Evolutionary conservation across 2,329 filamentous ascomycete genomes (phyloP), one percentile per base, ranked within the genome.

Genomic region (Dactylellina parvicollis): DNA sequence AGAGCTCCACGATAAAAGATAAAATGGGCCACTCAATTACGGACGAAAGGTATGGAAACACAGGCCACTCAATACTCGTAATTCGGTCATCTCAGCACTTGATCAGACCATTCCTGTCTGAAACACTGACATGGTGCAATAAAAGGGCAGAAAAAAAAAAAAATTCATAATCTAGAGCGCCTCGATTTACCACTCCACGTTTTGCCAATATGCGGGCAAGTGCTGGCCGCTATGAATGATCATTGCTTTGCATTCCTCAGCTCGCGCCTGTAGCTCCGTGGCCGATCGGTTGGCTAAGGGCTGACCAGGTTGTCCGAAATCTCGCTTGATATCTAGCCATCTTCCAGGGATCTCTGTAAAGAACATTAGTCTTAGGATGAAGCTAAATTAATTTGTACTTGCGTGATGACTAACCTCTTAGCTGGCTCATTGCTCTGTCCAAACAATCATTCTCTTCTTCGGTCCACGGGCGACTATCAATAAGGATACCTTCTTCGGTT

Each of bases 401-500:
- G 24, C 24, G 7, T 26, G 24, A 28, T 30, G 30, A 56, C 52
- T 56, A 30, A 56, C 52, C 16, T 36, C 2, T 36, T 34, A 14
- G 10, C 5, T 20, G 14, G 3, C 36, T 40, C 34, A 56, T 26
- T 7, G 52, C 52, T 8, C 26, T 3, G 28, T 66, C 60, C 5
- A 73, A 47, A 10, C 24, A 44, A 0, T 16, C 5, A 30, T 66
- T 73, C n/a, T 73, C 69, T 3, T 47, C 54, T 4, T 57, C 22
- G 3, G 52, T 73, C 69, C 69, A 73, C n/a, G 66, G 56, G n/a
- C 50, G 59, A n/a, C 44, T 47, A 52, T 69, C 64, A 16, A 60
- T 47, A 4, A 60, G 55, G 36, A 72, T 55, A 2, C 59, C 67
- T 14, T 44, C 55, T 46, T 47, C 12, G 7, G 20, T 24, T 14